Base-by-base conservation (phyloP, 257 asterid species). In the Solanum megistacrolobum region DNA sequence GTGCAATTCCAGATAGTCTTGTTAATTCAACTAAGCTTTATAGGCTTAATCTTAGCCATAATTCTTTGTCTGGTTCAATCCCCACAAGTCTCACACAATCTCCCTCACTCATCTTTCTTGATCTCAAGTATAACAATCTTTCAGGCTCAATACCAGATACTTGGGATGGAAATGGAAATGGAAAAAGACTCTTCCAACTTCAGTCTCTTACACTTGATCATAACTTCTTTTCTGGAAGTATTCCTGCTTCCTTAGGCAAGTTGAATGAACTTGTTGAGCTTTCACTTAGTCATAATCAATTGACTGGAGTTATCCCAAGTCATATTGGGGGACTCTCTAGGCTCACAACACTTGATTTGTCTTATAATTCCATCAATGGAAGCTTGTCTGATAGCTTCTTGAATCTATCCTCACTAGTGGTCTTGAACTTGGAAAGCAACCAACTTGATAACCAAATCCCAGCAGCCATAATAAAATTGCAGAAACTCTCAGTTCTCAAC, bases 11-110 rank as follows among this genome's bases (percentile, higher is more conserved):
- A 43, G 5, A 86, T 14, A 82, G 41, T 83, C 91, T 97, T 31
- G 87, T 90, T 4, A 97, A 97, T 90, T 94, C 98, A 6, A 94
- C 98, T 21, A 97, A 91, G 93, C 94, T 97, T 12, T 91, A 93
- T 12, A 91, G 98, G 91, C 93, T 97, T 35, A 92, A 97, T 86
- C 39, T 94, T 48, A 96, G 99, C 90, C 90, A 91, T 74, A 97
- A 97, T 89, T 88, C 90, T 7, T 52, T 97, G 93, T 91, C 98
- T 74, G 98, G 98, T 76, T 89, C 94, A 12, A 91, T 97, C 21
- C 98, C 99, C 5, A 9, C 87, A n/a, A 89, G 89, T 69, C 84
- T 96, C n/a, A 88, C 95, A 9, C 93, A 83, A 41, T 93, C 98
- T 58, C 87, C 88, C 20, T 91, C 96, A 1, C 92, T 97, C 21